Base-by-base conservation (phyloP, 2,329 filamentous ascomycete species). In the Hymenoscyphus infarciens region DNA sequence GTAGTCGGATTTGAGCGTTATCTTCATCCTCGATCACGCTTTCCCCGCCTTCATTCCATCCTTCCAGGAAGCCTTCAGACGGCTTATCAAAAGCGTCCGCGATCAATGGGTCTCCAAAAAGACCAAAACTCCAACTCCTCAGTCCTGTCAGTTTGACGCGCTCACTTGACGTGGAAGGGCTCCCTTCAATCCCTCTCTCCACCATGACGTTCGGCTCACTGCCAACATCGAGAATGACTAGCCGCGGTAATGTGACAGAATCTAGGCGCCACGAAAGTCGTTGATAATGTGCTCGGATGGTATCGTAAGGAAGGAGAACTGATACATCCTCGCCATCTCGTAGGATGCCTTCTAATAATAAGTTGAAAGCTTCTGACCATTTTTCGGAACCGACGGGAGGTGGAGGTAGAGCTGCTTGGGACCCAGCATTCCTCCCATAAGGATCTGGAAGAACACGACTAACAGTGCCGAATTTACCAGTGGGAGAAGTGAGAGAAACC, bases 31-130 rank as follows among this genome's bases (percentile, higher is more conserved):
- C 78, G 54, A 83, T 74, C 1, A 79, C 64, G 19, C 72, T 68
- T 16, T 68, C 61, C 35, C 62, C 64, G 11, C 60, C 64, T 56
- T 63, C 62, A 33, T 54, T 58, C 73, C 72, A 85, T 0, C 83
- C 83, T 31, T 74, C 72, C 29, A 83, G 72, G 38, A 86, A 81
- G 0, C 78, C 76, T 13, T 75, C 68, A 4, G 75, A 79, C 0
- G 80, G 76, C 19, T 75, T 71, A 15, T 79, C 76, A 66, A 87
- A 83, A 6, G 77, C 77, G 2, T 75, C 76, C 2, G 81, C 78
- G 57, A 88, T 75, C 2, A 87, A 70, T 0, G 84, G 83, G 64
- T 87, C 85, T 11, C 84, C 85, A 66, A 87, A 87, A 11, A 86
- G 67, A 53, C 81, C 81, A 63, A 80, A 81, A 63, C 81, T 81